phyloP scores from a whole-genome alignment of 176 grass and related monocot genomes.

The Triticum timopheevii region DNA sequence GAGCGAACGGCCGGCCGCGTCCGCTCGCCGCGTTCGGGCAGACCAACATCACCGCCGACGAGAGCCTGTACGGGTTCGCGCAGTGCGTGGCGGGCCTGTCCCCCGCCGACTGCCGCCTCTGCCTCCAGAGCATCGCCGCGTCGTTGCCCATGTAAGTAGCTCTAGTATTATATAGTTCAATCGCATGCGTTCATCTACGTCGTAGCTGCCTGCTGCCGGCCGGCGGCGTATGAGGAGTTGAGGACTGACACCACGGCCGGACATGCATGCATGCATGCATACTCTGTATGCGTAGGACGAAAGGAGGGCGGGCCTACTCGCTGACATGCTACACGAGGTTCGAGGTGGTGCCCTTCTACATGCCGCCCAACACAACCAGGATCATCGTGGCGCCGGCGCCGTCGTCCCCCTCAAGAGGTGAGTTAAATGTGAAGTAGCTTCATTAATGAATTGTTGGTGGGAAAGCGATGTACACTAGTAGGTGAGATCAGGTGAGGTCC shows the following conservation, averaged over 20 bases:
- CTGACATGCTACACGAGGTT: constrained; percentile 43
- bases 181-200: neutral
- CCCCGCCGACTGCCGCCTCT: constrained; percentile 28
- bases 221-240: too few relatives aligned
- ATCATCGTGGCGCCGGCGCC: neutral
- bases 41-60: neutral
- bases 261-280: neutral
- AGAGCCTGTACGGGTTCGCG: constrained; percentile 30
- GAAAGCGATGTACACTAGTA: neutral
- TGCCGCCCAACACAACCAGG: neutral
- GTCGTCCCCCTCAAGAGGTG: neutral
- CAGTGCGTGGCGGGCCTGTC: constrained; percentile 27
- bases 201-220: neutral
- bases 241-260: too few relatives aligned
- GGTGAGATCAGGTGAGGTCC: too few relatives aligned
- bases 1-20: neutral
- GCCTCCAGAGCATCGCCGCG: constrained; percentile 17
- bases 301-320: constrained; percentile 34
- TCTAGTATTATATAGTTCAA: neutral
- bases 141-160: constrained; percentile 21
- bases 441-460: neutral
- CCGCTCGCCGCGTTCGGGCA: neutral
- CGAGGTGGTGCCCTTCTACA: constrained; percentile 39
- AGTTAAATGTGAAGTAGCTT: neutral
- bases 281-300: neutral